Evolutionary conservation across 106 monocot species (phyloP).

Genomic region (Dactylorhiza incarnata): DNA sequence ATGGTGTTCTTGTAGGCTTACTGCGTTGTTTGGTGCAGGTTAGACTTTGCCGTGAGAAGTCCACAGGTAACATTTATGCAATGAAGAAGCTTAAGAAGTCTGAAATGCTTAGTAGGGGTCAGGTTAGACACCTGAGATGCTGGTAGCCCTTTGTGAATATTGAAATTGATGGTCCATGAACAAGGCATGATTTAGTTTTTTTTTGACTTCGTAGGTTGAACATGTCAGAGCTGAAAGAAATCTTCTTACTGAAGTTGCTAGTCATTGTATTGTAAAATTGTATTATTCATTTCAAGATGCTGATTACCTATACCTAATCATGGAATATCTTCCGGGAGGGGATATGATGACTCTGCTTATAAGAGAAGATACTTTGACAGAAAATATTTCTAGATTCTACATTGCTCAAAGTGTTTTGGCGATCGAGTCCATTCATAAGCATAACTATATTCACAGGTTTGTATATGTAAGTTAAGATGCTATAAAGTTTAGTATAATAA

Average conservation of each 20-base stretch:
- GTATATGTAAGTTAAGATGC: not conserved
- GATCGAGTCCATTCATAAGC: constrained; percentile 96
- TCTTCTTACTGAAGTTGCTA: constrained; percentile 95
- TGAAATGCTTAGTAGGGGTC: constrained; percentile 49
- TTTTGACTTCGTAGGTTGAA: constrained; percentile 35
- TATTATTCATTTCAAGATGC: constrained; percentile 99
- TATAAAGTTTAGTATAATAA: not conserved
- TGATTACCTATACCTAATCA: constrained; percentile 61
- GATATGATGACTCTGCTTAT: constrained; percentile 99
- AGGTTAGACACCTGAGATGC: constrained; percentile 15
- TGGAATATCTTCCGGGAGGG: constrained; percentile 73
- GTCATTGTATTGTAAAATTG: constrained; percentile 95
- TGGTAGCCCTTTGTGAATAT: not conserved
- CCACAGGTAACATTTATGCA: constrained; percentile 39
- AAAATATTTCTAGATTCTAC: constrained; percentile 89
- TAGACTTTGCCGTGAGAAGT: constrained; percentile 39
- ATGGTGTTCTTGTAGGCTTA: constrained; percentile 1
- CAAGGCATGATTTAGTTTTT: not conserved
- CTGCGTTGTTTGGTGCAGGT: constrained; percentile 16
- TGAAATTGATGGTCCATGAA: constrained; percentile 1
- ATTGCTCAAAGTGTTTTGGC: constrained; percentile 92
- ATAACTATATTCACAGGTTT: constrained; percentile 97
- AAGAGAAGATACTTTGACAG: constrained; percentile 94
- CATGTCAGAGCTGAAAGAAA: constrained; percentile 98
- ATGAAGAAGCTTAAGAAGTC: constrained; percentile 52